A percentile compares a stretch with the other conserved stretches of the same genome.
phyloP scores from a whole-genome alignment of 805 yeast species.

The Starmerella sp. region DNA sequence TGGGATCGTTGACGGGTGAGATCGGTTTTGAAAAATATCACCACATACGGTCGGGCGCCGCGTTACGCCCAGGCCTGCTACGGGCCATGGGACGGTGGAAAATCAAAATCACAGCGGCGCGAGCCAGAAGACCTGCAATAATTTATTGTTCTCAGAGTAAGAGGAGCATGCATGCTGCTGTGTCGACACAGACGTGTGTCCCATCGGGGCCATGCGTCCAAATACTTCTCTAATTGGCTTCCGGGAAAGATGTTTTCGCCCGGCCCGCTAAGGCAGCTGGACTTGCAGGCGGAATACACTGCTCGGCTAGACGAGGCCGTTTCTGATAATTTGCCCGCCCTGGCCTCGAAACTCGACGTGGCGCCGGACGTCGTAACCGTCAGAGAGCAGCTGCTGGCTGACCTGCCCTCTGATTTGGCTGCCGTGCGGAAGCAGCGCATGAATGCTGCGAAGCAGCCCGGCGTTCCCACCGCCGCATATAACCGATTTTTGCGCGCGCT shows the following conservation, averaged over 20 bases:
- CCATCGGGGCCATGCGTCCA: neutral
- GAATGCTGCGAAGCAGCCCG: neutral
- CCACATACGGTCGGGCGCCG: neutral
- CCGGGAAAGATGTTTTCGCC: constrained; percentile 1
- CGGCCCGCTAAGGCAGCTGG: neutral
- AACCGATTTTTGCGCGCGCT: constrained; percentile 5
- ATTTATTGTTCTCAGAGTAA: neutral
- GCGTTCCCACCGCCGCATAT: constrained; percentile 1
- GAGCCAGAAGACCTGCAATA: neutral
- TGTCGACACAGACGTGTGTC: neutral
- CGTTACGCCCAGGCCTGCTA: neutral
- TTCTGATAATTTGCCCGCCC: neutral
- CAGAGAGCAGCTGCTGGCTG: neutral
- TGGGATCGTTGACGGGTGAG: neutral
- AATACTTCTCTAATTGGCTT: constrained; percentile 1
- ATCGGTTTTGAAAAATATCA: constrained; percentile 2
- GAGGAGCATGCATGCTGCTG: constrained; percentile 1
- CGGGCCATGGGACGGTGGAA: neutral
- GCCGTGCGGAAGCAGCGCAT: neutral
- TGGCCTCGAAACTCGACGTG: neutral
- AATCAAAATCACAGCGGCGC: neutral
- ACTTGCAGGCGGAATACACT: neutral
- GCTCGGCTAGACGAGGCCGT: constrained; percentile 5
- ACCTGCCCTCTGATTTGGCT: neutral
- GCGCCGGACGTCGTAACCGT: neutral